Conservation (phyloP, 306 rosid species). For the Fagus sylvatica region DNA sequence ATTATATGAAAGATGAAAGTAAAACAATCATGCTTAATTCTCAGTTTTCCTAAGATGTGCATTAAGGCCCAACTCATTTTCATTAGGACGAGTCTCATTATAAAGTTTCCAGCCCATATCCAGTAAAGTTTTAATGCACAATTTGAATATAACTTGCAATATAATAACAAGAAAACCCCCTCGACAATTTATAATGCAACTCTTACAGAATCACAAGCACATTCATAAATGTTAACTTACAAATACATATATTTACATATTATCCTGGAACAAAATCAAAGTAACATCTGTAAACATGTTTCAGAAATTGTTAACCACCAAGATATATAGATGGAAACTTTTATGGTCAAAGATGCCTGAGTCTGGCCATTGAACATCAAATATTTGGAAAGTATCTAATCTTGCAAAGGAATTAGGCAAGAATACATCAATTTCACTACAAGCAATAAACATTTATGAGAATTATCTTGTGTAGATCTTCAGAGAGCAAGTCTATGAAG, state of each 20-base stretch:
- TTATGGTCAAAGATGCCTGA: not conserved
- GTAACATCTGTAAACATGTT: not conserved
- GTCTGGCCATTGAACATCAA: not conserved
- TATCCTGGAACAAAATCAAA: not conserved
- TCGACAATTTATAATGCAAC: not conserved
- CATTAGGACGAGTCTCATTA: not conserved
- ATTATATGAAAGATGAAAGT: not conserved
- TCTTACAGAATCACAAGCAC: not conserved
- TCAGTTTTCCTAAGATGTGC: slow-evolving; percentile 1
- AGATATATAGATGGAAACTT: not conserved
- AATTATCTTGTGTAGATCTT: slow-evolving; percentile 8
- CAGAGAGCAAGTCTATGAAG: slow-evolving; percentile 14
- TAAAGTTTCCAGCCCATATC: not conserved
- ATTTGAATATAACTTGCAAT: not conserved
- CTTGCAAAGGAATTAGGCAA: not conserved
- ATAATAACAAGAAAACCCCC: not conserved
- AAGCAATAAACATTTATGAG: not conserved
- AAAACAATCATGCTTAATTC: not conserved
- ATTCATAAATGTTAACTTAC: not conserved
- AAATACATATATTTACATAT: not conserved
- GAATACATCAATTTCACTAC: not conserved
- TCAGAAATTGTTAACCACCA: not conserved
- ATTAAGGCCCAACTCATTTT: not conserved
- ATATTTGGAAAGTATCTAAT: not conserved
- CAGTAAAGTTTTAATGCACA: not conserved